A percentile compares a stretch with the other conserved stretches of the same genome.
phyloP scores from a whole-genome alignment of 164 flowering plant species.

The Malania oleifera region DNA sequence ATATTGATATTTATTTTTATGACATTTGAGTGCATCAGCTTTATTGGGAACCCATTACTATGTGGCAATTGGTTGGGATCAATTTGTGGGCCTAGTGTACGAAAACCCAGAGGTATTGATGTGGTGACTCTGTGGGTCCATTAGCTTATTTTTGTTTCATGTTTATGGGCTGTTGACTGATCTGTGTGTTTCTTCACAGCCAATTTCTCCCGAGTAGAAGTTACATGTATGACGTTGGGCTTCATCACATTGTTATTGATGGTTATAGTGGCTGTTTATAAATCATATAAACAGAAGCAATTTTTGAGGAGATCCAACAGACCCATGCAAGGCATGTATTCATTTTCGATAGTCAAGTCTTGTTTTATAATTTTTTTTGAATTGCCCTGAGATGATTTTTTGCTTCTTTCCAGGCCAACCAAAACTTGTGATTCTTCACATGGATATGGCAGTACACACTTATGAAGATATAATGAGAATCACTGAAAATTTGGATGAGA shows the following conservation, averaged over 20 bases:
- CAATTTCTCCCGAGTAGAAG: slow-evolving; percentile 52
- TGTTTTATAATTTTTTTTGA: not conserved
- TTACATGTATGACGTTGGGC: slow-evolving; percentile 61
- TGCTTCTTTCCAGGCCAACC: slow-evolving; percentile 50
- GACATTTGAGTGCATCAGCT: slow-evolving; percentile 33
- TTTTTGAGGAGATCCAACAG: slow-evolving; percentile 30
- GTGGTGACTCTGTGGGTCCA: too few relatives aligned
- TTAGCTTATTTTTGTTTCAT: not conserved
- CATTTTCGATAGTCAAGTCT: not conserved
- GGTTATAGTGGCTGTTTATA: slow-evolving; percentile 57
- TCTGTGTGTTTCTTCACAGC: slow-evolving; percentile 24
- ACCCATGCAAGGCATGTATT: slow-evolving; percentile 41
- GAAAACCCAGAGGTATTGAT: slow-evolving; percentile 65
- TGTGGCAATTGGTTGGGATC: slow-evolving; percentile 87
- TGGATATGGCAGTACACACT: slow-evolving; percentile 87
- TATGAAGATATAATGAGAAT: slow-evolving; percentile 86
- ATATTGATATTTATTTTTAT: not conserved
- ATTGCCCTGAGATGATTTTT: not conserved
- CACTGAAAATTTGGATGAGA: slow-evolving; percentile 84
- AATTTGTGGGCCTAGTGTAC: slow-evolving; percentile 39
- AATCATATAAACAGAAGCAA: slow-evolving; percentile 44
- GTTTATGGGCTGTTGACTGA: not conserved
- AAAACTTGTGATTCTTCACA: slow-evolving; percentile 78
- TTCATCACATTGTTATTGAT: slow-evolving; percentile 45
- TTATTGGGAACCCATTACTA: slow-evolving; percentile 69